These are phyloP conservation scores for Cyanidiococcus yangmingshanensis DNA, from an alignment of 23 red algal species.

Conservation along the genomic window DNA sequence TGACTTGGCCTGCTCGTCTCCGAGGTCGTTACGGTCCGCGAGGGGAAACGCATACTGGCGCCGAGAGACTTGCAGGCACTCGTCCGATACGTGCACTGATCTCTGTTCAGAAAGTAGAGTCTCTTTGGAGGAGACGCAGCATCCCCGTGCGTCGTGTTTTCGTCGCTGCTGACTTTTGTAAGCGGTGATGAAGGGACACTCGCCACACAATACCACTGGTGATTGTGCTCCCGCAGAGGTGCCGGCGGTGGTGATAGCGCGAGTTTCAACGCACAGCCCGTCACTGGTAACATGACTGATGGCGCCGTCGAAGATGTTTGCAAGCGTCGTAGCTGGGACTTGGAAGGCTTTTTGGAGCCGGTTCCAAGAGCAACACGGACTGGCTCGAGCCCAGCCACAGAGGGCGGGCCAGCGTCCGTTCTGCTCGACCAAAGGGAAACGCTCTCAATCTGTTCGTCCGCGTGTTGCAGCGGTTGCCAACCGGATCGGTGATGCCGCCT, in stretches of 20 bases:
- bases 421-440: neutral
- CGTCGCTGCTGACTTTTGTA: no score
- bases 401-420: neutral
- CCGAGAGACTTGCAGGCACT: neutral
- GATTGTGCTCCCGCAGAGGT: neutral
- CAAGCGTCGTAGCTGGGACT: neutral
- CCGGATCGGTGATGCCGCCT: neutral
- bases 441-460: neutral
- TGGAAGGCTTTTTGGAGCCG: neutral
- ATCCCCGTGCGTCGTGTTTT: no score
- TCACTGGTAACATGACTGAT: neutral
- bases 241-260: neutral
- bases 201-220: no score
- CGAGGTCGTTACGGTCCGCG: neutral
- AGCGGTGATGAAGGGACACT: no score
- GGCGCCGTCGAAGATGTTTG: neutral
- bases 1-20: no score
- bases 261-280: neutral
- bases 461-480: neutral
- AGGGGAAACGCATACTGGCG: neutral
- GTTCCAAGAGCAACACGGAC: neutral
- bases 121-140: neutral
- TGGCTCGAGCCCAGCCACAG: neutral
- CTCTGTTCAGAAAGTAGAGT: neutral
- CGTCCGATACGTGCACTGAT: neutral